phyloP scores from a whole-genome alignment of 208 protist species.

The Acanthamoeba healyi region DNA sequence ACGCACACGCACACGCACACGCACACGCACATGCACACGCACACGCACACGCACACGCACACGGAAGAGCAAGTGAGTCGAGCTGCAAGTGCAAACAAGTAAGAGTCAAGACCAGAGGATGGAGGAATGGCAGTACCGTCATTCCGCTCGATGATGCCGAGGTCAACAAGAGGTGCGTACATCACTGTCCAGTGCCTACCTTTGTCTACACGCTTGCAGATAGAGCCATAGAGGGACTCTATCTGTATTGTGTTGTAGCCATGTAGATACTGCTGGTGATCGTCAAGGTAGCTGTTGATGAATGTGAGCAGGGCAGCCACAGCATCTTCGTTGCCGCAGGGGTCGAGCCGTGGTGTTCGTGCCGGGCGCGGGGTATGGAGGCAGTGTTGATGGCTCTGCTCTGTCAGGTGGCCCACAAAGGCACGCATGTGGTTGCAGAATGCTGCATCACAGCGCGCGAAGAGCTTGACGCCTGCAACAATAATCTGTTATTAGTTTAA shows the following conservation, averaged over 20 bases:
- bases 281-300: constrained; percentile 20
- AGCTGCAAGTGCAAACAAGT: too few relatives aligned
- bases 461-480: not conserved
- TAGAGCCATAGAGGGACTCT: not conserved
- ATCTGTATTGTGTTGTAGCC: not conserved
- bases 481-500: too few relatives aligned
- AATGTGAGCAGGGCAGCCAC: not conserved
- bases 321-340: not conserved
- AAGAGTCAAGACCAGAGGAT: too few relatives aligned
- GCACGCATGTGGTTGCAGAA: not conserved
- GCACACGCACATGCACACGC: too few relatives aligned
- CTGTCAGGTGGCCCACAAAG: not conserved
- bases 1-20: too few relatives aligned
- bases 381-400: not conserved
- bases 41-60: too few relatives aligned
- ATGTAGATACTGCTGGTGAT: not conserved
- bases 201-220: not conserved
- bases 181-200: not conserved
- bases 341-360: not conserved
- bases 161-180: not conserved
- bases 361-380: not conserved
- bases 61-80: too few relatives aligned
- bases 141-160: not conserved
- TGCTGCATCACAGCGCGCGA: not conserved
- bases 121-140: too few relatives aligned